These are phyloP conservation scores for Fusarium avenaceum DNA, from an alignment of 2,329 filamentous ascomycete genomes.

Conservation along the genomic window DNA sequence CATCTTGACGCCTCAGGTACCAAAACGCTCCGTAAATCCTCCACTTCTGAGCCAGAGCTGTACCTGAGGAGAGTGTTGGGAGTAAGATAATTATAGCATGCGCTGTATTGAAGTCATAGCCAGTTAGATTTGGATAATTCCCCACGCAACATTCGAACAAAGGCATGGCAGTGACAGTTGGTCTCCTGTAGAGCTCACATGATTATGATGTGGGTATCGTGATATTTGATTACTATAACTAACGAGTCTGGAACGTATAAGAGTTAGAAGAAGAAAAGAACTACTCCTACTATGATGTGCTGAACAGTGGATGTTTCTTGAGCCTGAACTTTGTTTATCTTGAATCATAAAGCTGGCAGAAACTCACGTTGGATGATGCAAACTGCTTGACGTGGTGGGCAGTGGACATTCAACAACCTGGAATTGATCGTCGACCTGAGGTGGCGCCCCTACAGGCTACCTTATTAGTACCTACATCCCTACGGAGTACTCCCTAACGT, in stretches of 20 bases:
- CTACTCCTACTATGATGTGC: no score
- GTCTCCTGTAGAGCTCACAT: slow-evolving; percentile 15
- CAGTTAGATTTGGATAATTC: slow-evolving; percentile 12
- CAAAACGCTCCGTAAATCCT: background rate
- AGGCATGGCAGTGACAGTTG: background rate
- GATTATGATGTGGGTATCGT: slow-evolving; percentile 15
- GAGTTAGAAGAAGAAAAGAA: no score
- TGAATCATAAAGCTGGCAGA: no score
- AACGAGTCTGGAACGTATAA: background rate
- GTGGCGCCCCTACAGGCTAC: background rate
- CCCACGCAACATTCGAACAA: slow-evolving; percentile 10
- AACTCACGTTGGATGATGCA: no score
- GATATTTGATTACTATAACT: background rate
- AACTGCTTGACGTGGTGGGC: background rate
- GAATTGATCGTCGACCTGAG: slow-evolving; percentile 8
- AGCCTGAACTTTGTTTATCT: no score
- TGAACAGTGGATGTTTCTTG: no score
- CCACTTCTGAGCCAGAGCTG: background rate
- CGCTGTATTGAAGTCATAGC: background rate
- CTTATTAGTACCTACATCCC: no score
- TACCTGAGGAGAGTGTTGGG: background rate
- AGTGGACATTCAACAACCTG: slow-evolving; percentile 2
- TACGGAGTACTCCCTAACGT: no score
- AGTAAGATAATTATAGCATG: background rate
- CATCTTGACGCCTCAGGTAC: slow-evolving; percentile 10